These are phyloP conservation scores for Tripterygium wilfordii DNA, from an alignment of 177 flowering plant species.

Conservation along the genomic window DNA sequence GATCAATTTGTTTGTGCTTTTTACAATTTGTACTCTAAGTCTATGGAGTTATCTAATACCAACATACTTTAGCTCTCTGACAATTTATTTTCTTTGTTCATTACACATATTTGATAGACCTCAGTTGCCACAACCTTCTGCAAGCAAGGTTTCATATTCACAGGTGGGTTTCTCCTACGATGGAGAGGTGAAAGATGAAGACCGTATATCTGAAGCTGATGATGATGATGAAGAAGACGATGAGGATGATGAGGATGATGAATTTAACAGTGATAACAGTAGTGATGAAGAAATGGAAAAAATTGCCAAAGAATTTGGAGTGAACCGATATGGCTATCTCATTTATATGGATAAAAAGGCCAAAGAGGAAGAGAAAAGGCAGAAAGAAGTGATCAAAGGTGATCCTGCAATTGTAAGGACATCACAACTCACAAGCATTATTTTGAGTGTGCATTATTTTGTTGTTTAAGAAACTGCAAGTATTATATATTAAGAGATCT, in stretches of 20 bases:
- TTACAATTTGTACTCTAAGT: too few species aligned
- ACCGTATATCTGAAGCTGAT: conserved; percentile 52
- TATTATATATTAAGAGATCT: conserved; percentile 3
- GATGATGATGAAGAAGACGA: conserved; percentile 61
- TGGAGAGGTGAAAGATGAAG: conserved; percentile 68
- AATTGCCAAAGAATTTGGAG: conserved; percentile 92
- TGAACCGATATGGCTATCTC: conserved; percentile 95
- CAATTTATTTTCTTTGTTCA: too few species aligned
- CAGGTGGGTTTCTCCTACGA: conserved; percentile 97
- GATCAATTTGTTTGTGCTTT: too few species aligned
- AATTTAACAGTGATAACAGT: conserved; percentile 91
- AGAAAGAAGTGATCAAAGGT: conserved; percentile 93
- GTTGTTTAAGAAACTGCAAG: too few species aligned
- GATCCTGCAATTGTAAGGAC: conserved; percentile 94
- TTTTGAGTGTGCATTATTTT: too few species aligned
- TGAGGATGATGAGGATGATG: conserved; percentile 81
- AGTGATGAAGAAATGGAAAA: conserved; percentile 89
- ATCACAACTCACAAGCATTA: not conserved
- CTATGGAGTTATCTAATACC: too few species aligned
- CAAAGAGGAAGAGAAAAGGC: conserved; percentile 91
- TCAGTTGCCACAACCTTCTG: conserved; percentile 51
- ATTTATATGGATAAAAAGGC: conserved; percentile 93
- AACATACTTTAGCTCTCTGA: too few species aligned
- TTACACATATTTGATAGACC: conserved; percentile 32
- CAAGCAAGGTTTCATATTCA: conserved; percentile 88